A percentile compares a stretch with the other conserved stretches of the same genome.
Evolutionary conservation across 1,139 yeast species (phyloP).

Genomic region (Kluyveromyces marxianus): DNA sequence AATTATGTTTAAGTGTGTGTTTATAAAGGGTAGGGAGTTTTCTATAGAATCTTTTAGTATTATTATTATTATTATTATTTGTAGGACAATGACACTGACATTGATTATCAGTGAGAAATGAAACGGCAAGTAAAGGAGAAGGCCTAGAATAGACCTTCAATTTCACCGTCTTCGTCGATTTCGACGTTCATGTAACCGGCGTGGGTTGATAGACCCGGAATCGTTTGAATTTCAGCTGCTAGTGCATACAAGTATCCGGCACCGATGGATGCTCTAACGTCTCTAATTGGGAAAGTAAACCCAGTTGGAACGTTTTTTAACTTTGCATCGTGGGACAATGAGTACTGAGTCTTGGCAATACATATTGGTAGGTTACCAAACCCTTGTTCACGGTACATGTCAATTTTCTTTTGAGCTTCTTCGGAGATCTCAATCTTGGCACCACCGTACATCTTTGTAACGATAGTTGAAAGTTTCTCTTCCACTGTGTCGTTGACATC

Average conservation of each 20-base stretch:
- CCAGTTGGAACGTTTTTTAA: constrained; percentile 78
- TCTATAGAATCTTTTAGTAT: too few species aligned
- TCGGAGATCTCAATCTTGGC: constrained; percentile 58
- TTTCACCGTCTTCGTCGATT: constrained; percentile 69
- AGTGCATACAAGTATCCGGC: constrained; percentile 78
- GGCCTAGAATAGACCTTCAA: constrained; percentile 61
- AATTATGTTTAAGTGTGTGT: too few species aligned
- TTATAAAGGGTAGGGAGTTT: too few species aligned
- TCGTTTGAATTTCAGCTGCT: constrained; percentile 78
- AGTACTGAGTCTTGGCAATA: constrained; percentile 79
- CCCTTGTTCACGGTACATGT: constrained; percentile 60
- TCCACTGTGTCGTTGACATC: constrained; percentile 54
- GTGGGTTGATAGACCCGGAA: constrained; percentile 77
- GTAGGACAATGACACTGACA: too few species aligned
- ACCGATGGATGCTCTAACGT: constrained; percentile 72
- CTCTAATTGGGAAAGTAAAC: constrained; percentile 72
- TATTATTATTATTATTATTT: too few species aligned
- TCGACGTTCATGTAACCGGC: constrained; percentile 83
- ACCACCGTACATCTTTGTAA: constrained; percentile 73
- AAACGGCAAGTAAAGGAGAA: background rate
- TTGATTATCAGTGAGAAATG: background rate
- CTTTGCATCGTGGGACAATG: constrained; percentile 73
- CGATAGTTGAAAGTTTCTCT: constrained; percentile 56
- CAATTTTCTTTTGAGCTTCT: constrained; percentile 59
- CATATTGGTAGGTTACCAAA: constrained; percentile 71